Evolutionary conservation across 768 basidiomycete species (phyloP), one percentile per base, ranked within the genome.

Genomic region (Asterophora lycoperdoides): DNA sequence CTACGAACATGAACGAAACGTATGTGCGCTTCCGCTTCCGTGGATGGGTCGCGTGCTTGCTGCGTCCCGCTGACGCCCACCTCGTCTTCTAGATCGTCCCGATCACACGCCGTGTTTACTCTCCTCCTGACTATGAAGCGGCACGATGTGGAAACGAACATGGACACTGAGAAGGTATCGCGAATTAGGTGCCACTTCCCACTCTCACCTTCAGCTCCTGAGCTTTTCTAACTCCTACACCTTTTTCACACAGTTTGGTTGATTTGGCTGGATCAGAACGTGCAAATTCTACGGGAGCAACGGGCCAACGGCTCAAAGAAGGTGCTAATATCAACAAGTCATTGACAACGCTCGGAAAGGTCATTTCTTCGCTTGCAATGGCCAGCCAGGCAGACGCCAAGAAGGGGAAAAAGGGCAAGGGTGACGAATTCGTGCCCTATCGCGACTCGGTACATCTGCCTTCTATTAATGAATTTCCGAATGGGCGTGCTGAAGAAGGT

Each of bases 1-100:
- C 96, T 19, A 99, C 96, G 17, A 93, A 96, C 69, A 99, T 99
- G 96, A 99, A 99, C 70, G 96, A 97, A 70, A 96, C 93, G 79
- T 90, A 64, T 59, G 83, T 70, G 39, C 30, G 3, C 30, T 32
- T 32, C 37, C 44, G 15, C 28, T 33, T 36, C 46, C 23, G 23
- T 23, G 23, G 6, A 23, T 20, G 17, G 32, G 17, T 40, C 44
- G 20, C 35, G 46, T 28, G 43, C 49, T 23, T 19, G 43, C 49
- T 26, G 35, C 39, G 34, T 44, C 40, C 44, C 17, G 39, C 37
- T 48, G 26, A 52, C 41, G 45, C 33, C 37, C 42, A 41, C 49
- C 29, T 42, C 38, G 54, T 30, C 45, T 23, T 46, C 14, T 58
- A 92, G 89, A 14, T 95, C 93, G 7, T 96, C 93, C 10, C 89